Evolutionary conservation across 345 rosid species (phyloP).

Genomic region (rapeseed (Brassica napus)): Da-Ae NC_063450.1:49903501-49904000

Average conservation of each 20-base stretch:
- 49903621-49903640: not conserved
- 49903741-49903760: conserved; percentile 51
- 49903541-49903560: conserved; percentile 51
- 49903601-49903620: conserved; percentile 50
- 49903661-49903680: not conserved
- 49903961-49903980: conserved; percentile 14
- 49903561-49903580: conserved; percentile 66
- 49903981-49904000: conserved; percentile 21
- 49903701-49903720: not conserved
- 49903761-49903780: conserved; percentile 91
- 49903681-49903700: not conserved
- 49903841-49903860: conserved; percentile 81
- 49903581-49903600: conserved; percentile 98
- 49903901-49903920: conserved; percentile 4
- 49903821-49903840: conserved; percentile 78
- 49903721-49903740: not conserved
- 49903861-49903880: conserved; percentile 59
- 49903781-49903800: conserved; percentile 73
- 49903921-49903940: not conserved
- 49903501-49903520: conserved; percentile 77
- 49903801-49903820: conserved; percentile 75
- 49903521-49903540: conserved; percentile 78
- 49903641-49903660: not conserved
- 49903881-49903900: conserved; percentile 20
- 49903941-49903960: not conserved